Conservation (phyloP, 495 filamentous ascomycete genomes). For the Staphylotrichum tortipilum region DNA sequence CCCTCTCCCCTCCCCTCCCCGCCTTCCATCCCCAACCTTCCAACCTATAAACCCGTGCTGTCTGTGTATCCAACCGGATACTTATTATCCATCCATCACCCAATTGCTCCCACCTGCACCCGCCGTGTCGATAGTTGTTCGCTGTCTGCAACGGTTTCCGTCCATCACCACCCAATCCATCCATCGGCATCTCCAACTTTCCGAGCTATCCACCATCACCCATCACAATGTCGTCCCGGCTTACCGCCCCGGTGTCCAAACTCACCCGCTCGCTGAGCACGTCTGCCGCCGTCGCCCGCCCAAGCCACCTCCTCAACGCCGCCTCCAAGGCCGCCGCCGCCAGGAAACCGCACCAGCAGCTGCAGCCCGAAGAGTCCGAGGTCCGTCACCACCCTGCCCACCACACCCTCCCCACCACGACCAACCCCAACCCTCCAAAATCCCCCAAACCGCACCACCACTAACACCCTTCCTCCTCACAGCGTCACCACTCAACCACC, state of each 20-base stretch:
- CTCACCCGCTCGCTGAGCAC: constrained; percentile 38
- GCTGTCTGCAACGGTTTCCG: no score
- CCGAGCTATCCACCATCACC: neutral
- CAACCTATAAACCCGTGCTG: neutral
- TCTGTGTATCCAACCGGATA: neutral
- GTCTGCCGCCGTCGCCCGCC: constrained; percentile 25
- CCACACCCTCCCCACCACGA: neutral
- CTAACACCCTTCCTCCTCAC: neutral
- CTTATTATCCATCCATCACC: neutral
- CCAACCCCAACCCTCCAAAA: neutral
- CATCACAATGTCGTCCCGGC: constrained; percentile 29
- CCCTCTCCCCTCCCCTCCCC: neutral
- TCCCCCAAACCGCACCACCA: neutral
- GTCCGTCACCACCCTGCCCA: constrained; percentile 5
- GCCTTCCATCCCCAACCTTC: constrained; percentile 6
- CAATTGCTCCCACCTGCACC: neutral
- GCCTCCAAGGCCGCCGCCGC: constrained; percentile 19
- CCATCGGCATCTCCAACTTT: neutral
- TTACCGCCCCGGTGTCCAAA: constrained; percentile 36
- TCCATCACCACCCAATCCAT: neutral
- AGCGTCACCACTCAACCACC: constrained; percentile 16
- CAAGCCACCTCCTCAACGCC: constrained; percentile 28
- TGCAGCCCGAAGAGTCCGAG: constrained; percentile 17
- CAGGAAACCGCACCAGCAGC: constrained; percentile 20
- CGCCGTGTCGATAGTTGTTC: no score